A percentile compares a stretch with the other conserved stretches of the same genome.
Conservation (phyloP, 345 rosid species). For the Melastoma malabathricum region DNA sequence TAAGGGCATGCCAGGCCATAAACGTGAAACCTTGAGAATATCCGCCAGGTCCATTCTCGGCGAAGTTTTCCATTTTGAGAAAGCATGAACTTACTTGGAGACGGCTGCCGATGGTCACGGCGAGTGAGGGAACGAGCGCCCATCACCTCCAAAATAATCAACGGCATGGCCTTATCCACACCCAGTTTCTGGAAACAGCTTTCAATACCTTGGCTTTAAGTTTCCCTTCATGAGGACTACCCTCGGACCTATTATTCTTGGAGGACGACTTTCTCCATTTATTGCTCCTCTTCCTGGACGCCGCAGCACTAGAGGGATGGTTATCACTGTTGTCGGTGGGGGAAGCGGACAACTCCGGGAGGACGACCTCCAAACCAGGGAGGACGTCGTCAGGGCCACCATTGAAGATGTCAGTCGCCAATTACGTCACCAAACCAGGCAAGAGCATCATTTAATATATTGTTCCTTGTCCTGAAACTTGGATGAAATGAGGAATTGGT, state of each 20-base stretch:
- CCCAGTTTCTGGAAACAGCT: slow-evolving; percentile 96
- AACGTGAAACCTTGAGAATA: background rate
- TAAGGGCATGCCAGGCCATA: background rate
- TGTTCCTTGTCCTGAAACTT: too few species aligned
- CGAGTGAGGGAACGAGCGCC: slow-evolving; percentile 86
- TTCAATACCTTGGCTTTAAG: slow-evolving; percentile 15
- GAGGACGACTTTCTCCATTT: slow-evolving; percentile 33
- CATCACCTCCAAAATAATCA: slow-evolving; percentile 84
- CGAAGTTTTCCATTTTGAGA: background rate
- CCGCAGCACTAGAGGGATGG: too few species aligned
- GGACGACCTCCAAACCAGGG: too few species aligned
- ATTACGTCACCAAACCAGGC: too few species aligned
- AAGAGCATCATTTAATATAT: too few species aligned
- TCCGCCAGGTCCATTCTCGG: too few species aligned
- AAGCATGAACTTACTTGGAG: slow-evolving; percentile 47
- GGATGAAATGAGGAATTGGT: too few species aligned
- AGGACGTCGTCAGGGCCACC: too few species aligned
- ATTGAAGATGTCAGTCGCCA: too few species aligned
- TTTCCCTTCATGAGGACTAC: slow-evolving; percentile 22
- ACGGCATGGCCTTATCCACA: slow-evolving; percentile 94
- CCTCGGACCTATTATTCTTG: slow-evolving; percentile 10
- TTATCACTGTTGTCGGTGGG: too few species aligned
- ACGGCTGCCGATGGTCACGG: slow-evolving; percentile 87
- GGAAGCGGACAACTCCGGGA: too few species aligned
- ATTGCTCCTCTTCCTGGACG: slow-evolving; percentile 15